Evolutionary conservation across 2,329 filamentous ascomycete species (phyloP).

Genomic region (Plenodomus tracheiphilus): DNA sequence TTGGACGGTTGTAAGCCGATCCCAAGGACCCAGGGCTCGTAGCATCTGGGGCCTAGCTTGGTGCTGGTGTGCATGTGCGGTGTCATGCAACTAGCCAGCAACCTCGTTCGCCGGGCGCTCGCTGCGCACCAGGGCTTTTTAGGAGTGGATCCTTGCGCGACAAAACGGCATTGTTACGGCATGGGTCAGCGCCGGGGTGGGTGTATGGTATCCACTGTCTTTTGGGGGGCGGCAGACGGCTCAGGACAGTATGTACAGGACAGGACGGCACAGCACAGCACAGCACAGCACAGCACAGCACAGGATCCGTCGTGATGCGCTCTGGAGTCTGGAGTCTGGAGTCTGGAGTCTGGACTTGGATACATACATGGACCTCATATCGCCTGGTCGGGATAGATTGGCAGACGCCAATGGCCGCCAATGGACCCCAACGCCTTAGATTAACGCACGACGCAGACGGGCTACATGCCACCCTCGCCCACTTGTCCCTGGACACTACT

Average conservation of each 20-base stretch:
- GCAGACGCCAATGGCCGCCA: constrained; percentile 16
- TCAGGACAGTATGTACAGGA: too few relatives aligned
- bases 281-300: too few relatives aligned
- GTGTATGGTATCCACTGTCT: constrained; percentile 3
- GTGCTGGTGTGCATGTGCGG: too few relatives aligned
- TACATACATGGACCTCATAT: constrained; percentile 13
- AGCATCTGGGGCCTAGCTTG: constrained; percentile 9
- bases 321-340: too few relatives aligned
- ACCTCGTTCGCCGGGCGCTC: constrained; percentile 17
- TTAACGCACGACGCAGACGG: constrained; percentile 16
- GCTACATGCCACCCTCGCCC: constrained; percentile 3
- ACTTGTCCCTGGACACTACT: constrained; percentile 18
- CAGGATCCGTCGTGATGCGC: constrained; percentile 9
- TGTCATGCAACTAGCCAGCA: constrained; percentile 31
- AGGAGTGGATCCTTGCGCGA: constrained; percentile 14
- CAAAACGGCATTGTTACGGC: constrained; percentile 26
- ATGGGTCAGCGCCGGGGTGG: constrained; percentile 19
- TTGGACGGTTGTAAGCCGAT: constrained; percentile 33
- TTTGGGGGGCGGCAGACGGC: too few relatives aligned
- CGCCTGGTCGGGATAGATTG: constrained; percentile 20
- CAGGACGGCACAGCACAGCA: too few relatives aligned
- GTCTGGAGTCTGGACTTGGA: too few relatives aligned
- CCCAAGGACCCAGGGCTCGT: constrained; percentile 30
- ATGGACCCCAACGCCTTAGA: too few relatives aligned
- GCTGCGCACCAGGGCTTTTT: constrained; percentile 22